Evolutionary conservation across 768 basidiomycete species (phyloP), one percentile per base, ranked within the genome.

Genomic region (Gloeostereum incarnatum): DNA sequence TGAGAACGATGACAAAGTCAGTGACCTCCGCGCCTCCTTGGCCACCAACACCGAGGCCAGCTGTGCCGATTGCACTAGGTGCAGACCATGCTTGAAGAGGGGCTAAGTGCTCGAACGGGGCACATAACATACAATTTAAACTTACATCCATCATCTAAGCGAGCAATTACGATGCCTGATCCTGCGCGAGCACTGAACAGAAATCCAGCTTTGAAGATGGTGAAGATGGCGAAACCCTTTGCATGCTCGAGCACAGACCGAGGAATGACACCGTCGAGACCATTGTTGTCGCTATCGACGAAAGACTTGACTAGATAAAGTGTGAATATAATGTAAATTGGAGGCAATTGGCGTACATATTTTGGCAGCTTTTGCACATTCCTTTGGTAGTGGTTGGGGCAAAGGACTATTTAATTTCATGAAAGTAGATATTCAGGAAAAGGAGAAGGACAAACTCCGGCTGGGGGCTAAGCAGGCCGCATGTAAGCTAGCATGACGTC

Each of bases 31-130:
- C 84, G 16, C 86, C 86, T 14, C 73, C 68, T 50, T 89, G 86
- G 14, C 82, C 77, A 34, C 43, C 33, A 3, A 93, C 64, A 0
- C 94, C 94, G 4, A 93, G 53, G 0, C 94, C 94, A 10, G 84
- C 94, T 3, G 88, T 81, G 18, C 92, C 93, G 31, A 99, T 94
- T 2, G 94, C 96, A 53, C 83, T 86, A 3, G 96, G 96, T 14
- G 92, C 80, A 24, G 87, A 89, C 93, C 93, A 99, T 25, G 75
- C 85, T 91, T 40, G 19, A 24, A 40, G 29, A 39, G 43, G 18
- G 19, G 25, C 19, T 5, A 43, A 39, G 38, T 20, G 6, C 40
- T 40, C 39, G 34, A 34, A 10, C 21, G 31, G 27, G 23, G 13
- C 19, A 33, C n/a, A 21, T 29, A 32, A 32, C 27, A 31, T 17